phyloP scores from a whole-genome alignment of 768 basidiomycete species.

The Gloeopeniophorella convolvens region DNA sequence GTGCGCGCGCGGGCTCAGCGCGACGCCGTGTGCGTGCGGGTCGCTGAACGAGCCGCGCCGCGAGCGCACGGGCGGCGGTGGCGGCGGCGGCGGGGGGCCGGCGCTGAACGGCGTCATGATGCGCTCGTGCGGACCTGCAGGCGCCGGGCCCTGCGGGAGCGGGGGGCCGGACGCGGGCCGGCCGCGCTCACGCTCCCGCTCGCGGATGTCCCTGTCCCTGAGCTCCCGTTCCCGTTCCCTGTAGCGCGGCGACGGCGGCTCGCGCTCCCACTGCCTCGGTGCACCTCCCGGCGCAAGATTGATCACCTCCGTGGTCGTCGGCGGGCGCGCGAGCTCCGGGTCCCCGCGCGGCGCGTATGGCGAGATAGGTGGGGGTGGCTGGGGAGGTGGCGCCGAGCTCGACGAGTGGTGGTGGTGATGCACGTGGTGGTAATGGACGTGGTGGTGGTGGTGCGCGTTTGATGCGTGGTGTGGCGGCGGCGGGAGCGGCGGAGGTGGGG shows the following conservation, averaged over 20 bases:
- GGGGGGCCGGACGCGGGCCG: constrained; percentile 21
- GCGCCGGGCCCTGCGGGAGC: constrained; percentile 21
- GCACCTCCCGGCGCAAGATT: constrained; percentile 5
- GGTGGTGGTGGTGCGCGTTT: constrained; percentile 24
- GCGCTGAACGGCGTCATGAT: constrained; percentile 26
- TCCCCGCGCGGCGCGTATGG: constrained; percentile 15
- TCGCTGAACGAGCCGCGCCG: constrained; percentile 16
- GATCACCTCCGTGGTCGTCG: constrained; percentile 16
- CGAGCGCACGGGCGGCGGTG: constrained; percentile 3
- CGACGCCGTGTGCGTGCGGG: no score
- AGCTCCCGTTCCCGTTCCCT: constrained; percentile 5
- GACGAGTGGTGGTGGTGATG: constrained; percentile 30
- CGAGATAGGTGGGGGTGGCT: constrained; percentile 20
- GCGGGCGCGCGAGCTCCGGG: constrained; percentile 8
- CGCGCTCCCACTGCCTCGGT: constrained; percentile 16
- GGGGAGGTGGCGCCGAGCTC: constrained; percentile 12
- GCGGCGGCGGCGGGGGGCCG: no score
- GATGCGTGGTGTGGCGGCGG: constrained; percentile 17
- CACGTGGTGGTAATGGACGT: constrained; percentile 30
- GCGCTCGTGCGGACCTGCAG: constrained; percentile 26
- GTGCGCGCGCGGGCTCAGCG: no score
- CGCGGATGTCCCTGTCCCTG: constrained; percentile 10
- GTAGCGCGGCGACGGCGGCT: constrained; percentile 16
- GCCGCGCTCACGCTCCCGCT: constrained; percentile 13
- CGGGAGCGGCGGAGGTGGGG: constrained; percentile 5